These are phyloP conservation scores for Apophysomyces sp. DNA, from an alignment of 371 early-diverging fungal species.

Conservation along the genomic window DNA sequence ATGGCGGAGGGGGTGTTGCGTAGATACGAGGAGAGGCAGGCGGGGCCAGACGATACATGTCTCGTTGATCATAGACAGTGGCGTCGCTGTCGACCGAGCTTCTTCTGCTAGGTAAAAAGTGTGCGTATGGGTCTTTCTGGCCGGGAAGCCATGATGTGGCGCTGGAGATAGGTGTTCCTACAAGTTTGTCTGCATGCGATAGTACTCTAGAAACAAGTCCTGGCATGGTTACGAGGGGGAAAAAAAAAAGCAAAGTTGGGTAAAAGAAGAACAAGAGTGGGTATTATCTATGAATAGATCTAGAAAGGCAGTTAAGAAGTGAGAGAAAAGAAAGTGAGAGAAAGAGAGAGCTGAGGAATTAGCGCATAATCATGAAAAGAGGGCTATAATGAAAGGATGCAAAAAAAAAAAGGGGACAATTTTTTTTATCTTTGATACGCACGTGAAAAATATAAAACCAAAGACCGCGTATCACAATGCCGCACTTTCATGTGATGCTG, in stretches of 20 bases:
- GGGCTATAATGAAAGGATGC: neutral
- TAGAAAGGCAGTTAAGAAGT: neutral
- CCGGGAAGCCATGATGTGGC: neutral
- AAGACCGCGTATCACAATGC: neutral
- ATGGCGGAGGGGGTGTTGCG: slow-evolving; percentile 31
- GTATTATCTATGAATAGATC: neutral
- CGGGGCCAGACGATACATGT: slow-evolving; percentile 6
- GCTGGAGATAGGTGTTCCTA: slow-evolving; percentile 19
- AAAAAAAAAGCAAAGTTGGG: neutral
- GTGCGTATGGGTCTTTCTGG: neutral
- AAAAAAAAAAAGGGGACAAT: neutral
- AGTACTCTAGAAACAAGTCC: slow-evolving; percentile 25
- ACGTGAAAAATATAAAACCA: neutral
- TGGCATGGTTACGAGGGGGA: slow-evolving; percentile 8
- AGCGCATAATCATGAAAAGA: neutral
- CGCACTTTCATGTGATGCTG: neutral
- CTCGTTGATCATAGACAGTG: neutral
- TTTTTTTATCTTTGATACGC: slow-evolving; percentile 1
- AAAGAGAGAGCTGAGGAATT: neutral
- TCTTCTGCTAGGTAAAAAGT: neutral
- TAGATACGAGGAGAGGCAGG: slow-evolving; percentile 22
- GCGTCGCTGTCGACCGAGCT: neutral
- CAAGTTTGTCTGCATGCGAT: slow-evolving; percentile 30
- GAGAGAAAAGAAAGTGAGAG: neutral
- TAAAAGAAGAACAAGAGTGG: neutral